Percentiles rank a stretch among this genome's conserved stretches.
These are phyloP conservation scores for Gymnopus androsaceus DNA, from an alignment of 1,284 basidiomycete genomes.

Conservation along the genomic window DNA sequence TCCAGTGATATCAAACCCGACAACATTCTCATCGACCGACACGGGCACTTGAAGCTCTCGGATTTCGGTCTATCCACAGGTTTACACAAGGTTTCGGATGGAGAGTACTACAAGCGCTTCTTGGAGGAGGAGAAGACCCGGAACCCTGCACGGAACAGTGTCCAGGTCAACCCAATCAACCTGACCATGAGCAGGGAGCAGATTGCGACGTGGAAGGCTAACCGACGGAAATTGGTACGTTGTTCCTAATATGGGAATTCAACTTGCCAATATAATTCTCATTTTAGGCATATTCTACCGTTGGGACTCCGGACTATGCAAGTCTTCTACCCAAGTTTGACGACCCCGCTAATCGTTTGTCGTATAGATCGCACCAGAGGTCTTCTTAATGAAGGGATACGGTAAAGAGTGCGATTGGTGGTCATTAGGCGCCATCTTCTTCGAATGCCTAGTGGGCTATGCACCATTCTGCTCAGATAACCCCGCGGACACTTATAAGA, in stretches of 20 bases:
- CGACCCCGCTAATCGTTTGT: background rate
- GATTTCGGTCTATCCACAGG: conserved; percentile 99
- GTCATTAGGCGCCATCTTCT: conserved; percentile 97
- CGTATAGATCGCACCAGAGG: conserved; percentile 96
- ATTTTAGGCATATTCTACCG: conserved; percentile 90
- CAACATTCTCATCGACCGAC: conserved; percentile 96
- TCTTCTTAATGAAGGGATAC: conserved; percentile 97
- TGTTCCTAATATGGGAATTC: conserved; percentile 2
- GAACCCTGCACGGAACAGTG: conserved; percentile 80
- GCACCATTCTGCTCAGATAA: conserved; percentile 98
- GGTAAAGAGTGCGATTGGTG: conserved; percentile 99
- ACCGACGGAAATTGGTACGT: conserved; percentile 88
- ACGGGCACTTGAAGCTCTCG: conserved; percentile 95
- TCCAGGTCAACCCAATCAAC: conserved; percentile 95
- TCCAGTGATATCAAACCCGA: conserved; percentile 97
- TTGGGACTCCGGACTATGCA: conserved; percentile 85
- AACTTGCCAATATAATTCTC: background rate
- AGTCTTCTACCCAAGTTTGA: conserved; percentile 17
- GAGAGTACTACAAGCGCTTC: conserved; percentile 91
- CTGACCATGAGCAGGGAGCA: conserved; percentile 93
- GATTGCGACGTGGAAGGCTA: conserved; percentile 99
- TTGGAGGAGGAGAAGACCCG: conserved; percentile 64
- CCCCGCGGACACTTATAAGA: conserved; percentile 97
- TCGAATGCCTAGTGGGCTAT: conserved; percentile 96
- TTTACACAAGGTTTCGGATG: conserved; percentile 96